Base-by-base conservation (phyloP, 352 stramenopile species). In the Phytopythium litorale region DNA sequence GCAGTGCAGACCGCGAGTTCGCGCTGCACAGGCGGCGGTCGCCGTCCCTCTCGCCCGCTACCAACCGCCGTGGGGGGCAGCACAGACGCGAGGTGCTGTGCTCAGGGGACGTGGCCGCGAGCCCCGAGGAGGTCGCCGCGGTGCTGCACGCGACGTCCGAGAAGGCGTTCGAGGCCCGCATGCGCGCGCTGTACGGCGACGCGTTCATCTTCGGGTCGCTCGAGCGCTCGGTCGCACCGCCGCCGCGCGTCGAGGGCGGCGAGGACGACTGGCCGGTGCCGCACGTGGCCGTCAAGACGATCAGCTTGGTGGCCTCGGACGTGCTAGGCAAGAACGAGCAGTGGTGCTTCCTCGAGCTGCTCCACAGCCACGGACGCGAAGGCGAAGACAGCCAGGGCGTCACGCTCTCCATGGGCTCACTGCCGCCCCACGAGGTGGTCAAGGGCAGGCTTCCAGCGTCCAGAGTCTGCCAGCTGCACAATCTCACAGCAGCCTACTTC, bases 181-280 rank as follows among this genome's bases (percentile, higher is more conserved):
- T 81, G 76, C 52, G n/a, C 13, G 73, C 72, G 19, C 60, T 82
- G 2, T 76, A 76, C 43, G 62, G 59, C 25, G 62, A 76, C 40
- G 51, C 42, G 0, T 78, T 78, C 56, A 78, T 78, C 30, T 38
- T 69, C 18, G 67, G 71, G 7, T 70, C 65, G 5, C 60, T 78
- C 4, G 64, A 58, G 52, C 30, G 23, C 11, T 48, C 32, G 8
- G 52, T 58, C 2, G 46, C 32, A 28, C 25, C 25, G 19, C 25
- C 32, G 9, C 18, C 32, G 37, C 16, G 13, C 16, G 16, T 43
- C 3, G 30, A 18, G 15, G 50, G 30, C 16, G 50, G 50, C 25
- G 25, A 40, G 4, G 4, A 7, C 3, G 16, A 8, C 7, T 16
- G 35, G 35, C 35, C 33, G 8, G 1, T 38, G 42, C 56, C 46